Conservation (phyloP, 495 filamentous ascomycete genomes). For the Acidiella bohemica region DNA sequence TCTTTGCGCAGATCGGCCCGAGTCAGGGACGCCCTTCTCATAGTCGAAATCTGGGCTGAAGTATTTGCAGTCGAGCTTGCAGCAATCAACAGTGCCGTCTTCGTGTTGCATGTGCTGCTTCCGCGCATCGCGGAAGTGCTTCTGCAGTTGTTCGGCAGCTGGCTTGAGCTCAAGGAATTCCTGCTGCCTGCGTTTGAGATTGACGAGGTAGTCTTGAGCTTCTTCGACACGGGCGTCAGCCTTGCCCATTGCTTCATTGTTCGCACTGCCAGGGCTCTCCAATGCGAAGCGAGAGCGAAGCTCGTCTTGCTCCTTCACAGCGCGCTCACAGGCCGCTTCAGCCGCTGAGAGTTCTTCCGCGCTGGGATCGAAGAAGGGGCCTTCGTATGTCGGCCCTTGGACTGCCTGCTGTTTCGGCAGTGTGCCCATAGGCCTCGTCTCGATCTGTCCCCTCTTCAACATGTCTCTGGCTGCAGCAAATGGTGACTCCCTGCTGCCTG, state of each 20-base stretch:
- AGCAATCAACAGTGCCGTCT: constrained; percentile 1
- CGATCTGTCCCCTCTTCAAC: constrained; percentile 17
- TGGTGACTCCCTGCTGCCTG: not conserved
- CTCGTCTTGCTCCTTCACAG: constrained; percentile 6
- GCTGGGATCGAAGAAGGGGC: constrained; percentile 7
- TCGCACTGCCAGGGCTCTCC: not conserved
- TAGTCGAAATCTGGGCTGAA: no score
- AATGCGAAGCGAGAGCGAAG: constrained; percentile 5
- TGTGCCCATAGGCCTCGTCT: constrained; percentile 22
- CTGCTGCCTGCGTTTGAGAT: constrained; percentile 2
- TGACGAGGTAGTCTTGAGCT: constrained; percentile 3
- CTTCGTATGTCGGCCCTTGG: constrained; percentile 24
- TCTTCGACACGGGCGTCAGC: constrained; percentile 3
- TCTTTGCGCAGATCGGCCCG: constrained; percentile 22
- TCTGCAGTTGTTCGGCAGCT: constrained; percentile 2
- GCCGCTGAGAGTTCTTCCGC: not conserved
- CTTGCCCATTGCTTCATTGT: not conserved
- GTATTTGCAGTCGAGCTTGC: constrained; percentile 14
- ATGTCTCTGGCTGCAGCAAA: constrained; percentile 15
- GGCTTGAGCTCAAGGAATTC: not conserved
- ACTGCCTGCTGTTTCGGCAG: constrained; percentile 28
- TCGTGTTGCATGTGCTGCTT: not conserved
- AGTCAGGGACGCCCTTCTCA: no score
- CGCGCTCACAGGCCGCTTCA: constrained; percentile 7
- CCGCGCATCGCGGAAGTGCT: not conserved